These are phyloP conservation scores for Pholiota conissans DNA, from an alignment of 768 basidiomycete genomes.

Conservation along the genomic window DNA sequence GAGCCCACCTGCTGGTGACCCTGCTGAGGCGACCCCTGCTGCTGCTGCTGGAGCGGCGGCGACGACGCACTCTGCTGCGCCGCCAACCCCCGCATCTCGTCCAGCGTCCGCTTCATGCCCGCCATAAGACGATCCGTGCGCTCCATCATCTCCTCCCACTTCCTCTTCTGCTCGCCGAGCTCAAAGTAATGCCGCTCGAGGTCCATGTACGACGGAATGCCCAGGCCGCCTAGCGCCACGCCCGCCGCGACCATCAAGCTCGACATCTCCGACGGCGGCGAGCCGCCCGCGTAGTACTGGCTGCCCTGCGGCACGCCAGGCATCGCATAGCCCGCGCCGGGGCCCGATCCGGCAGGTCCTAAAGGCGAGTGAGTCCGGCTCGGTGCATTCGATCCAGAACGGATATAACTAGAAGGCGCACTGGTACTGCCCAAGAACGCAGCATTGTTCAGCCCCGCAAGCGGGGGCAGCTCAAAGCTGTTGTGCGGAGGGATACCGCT, in stretches of 20 bases:
- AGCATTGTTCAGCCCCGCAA: slow-evolving; percentile 40
- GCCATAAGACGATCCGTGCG: slow-evolving; percentile 74
- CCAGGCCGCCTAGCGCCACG: slow-evolving; percentile 35
- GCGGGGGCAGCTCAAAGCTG: slow-evolving; percentile 65
- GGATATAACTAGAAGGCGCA: slow-evolving; percentile 57
- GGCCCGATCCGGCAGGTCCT: slow-evolving; percentile 38
- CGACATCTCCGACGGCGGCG: slow-evolving; percentile 26
- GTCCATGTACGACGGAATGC: slow-evolving; percentile 52
- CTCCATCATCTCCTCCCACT: slow-evolving; percentile 73
- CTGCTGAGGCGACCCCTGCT: slow-evolving; percentile 18
- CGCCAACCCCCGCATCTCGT: slow-evolving; percentile 60
- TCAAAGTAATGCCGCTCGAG: slow-evolving; percentile 72
- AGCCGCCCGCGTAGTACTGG: slow-evolving; percentile 18
- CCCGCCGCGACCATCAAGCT: slow-evolving; percentile 34
- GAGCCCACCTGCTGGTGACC: slow-evolving; percentile 13
- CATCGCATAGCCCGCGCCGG: slow-evolving; percentile 36
- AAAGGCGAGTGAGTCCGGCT: slow-evolving; percentile 75
- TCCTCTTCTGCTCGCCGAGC: slow-evolving; percentile 59
- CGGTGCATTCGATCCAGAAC: slow-evolving; percentile 65
- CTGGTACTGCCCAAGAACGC: slow-evolving; percentile 34
- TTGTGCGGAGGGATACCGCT: slow-evolving; percentile 17
- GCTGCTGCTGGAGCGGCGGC: slow-evolving; percentile 11
- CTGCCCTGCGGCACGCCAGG: slow-evolving; percentile 4
- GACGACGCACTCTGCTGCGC: slow-evolving; percentile 13
- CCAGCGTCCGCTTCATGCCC: slow-evolving; percentile 71